Percentiles rank a stretch among this genome's conserved stretches.
Evolutionary conservation across 2,329 filamentous ascomycete genomes (phyloP).

Genomic region (Calonectria hongkongensis): DNA sequence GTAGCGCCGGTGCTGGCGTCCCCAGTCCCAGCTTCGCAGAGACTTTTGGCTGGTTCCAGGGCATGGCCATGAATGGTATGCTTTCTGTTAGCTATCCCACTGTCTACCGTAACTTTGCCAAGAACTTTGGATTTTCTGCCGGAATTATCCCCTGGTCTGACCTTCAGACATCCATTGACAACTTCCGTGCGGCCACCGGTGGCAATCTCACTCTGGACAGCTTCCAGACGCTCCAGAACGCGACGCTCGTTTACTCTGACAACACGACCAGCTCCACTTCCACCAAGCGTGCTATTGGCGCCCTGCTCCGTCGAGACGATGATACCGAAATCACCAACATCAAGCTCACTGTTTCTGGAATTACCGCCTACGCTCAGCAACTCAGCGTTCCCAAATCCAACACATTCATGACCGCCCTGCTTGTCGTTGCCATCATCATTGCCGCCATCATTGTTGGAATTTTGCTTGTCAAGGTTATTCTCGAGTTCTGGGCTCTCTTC

Average conservation of each 20-base stretch:
- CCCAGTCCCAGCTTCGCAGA: constrained; percentile 90
- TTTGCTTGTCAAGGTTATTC: constrained; percentile 90
- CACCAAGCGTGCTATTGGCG: constrained; percentile 70
- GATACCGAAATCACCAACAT: constrained; percentile 57
- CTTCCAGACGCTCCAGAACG: constrained; percentile 83
- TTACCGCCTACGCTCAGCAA: constrained; percentile 89
- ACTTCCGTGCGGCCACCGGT: constrained; percentile 86
- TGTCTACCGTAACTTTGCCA: constrained; percentile 91
- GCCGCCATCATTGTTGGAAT: constrained; percentile 90
- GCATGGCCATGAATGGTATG: constrained; percentile 97
- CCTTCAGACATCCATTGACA: constrained; percentile 89
- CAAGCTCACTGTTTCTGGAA: constrained; percentile 78
- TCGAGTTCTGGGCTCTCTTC: constrained; percentile 94
- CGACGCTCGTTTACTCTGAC: constrained; percentile 83
- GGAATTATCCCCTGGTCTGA: constrained; percentile 88
- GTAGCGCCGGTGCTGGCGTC: constrained; percentile 74
- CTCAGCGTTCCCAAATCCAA: constrained; percentile 90
- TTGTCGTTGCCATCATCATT: constrained; percentile 91
- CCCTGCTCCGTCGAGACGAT: constrained; percentile 70
- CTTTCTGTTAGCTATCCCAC: constrained; percentile 90
- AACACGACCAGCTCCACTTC: constrained; percentile 69
- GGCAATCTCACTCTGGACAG: constrained; percentile 90
- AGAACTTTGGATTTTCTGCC: constrained; percentile 95
- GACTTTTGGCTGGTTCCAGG: constrained; percentile 92
- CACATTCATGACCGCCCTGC: constrained; percentile 95